Evolutionary conservation across 2,329 filamentous ascomycete species (phyloP).

Genomic region (Fonsecaea pugnacius): DNA sequence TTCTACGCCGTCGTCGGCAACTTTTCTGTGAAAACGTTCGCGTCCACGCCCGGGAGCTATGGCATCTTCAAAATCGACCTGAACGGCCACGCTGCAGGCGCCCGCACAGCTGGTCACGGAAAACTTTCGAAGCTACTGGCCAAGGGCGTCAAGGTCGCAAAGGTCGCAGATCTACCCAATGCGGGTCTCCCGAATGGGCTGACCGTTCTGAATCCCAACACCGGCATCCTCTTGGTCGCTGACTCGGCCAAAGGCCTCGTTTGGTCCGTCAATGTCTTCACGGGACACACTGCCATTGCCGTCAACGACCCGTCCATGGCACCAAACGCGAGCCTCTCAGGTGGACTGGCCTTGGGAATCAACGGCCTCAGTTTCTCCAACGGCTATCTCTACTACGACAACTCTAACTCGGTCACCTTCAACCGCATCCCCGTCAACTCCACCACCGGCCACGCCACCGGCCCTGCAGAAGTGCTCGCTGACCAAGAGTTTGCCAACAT

Average conservation of each 20-base stretch:
- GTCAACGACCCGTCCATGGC: conserved; percentile 27
- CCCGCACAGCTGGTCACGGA: conserved; percentile 7
- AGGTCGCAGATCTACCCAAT: conserved; percentile 30
- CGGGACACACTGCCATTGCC: conserved; percentile 18
- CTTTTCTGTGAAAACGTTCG: conserved; percentile 16
- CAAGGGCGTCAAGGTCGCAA: conserved; percentile 25
- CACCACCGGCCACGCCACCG: conserved; percentile 20
- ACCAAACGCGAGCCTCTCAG: conserved; percentile 10
- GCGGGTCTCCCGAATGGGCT: conserved; percentile 35
- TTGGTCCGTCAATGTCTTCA: conserved; percentile 28
- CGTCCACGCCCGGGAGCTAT: conserved; percentile 23
- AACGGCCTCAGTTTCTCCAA: conserved; percentile 37
- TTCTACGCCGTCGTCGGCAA: conserved; percentile 30
- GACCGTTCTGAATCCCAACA: conserved; percentile 20
- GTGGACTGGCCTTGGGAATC: conserved; percentile 35
- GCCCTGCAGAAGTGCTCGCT: conserved; percentile 14
- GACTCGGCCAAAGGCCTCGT: conserved; percentile 30
- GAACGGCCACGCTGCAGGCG: neutral
- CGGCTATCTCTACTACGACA: conserved; percentile 38
- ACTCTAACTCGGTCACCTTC: conserved; percentile 28
- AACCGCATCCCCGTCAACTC: conserved; percentile 25
- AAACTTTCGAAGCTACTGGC: neutral
- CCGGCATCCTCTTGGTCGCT: conserved; percentile 29
- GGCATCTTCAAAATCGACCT: conserved; percentile 35
- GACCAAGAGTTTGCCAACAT: conserved; percentile 17